phyloP scores from a whole-genome alignment of 352 stramenopile genomes.

The Pilasporangium apinafurcum region DNA sequence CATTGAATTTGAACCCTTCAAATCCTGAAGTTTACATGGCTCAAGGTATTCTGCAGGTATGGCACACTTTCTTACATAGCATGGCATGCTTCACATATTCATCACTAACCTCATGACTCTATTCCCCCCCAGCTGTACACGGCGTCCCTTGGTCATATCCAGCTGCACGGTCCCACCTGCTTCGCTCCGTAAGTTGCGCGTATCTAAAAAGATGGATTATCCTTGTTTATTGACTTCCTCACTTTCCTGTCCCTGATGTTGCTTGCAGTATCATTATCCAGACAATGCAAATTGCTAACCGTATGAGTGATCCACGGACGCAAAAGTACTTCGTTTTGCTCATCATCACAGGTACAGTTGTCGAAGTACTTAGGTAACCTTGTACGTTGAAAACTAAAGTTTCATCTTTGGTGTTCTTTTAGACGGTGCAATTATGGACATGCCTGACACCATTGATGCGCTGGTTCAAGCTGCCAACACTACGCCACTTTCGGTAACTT shows the following conservation, averaged over 20 bases:
- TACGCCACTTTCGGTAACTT: conserved; percentile 37
- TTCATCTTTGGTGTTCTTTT: background rate
- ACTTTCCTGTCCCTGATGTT: background rate
- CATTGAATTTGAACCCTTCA: conserved; percentile 62
- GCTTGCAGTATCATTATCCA: conserved; percentile 40
- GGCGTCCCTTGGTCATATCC: conserved; percentile 41
- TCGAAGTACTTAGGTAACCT: too few relatives aligned
- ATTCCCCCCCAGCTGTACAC: conserved; percentile 60
- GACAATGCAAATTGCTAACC: conserved; percentile 35
- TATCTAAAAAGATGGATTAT: conserved; percentile 1
- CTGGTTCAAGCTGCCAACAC: conserved; percentile 51
- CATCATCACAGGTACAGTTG: conserved; percentile 54
- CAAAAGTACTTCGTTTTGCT: conserved; percentile 86
- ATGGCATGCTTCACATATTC: too few relatives aligned
- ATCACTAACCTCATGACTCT: background rate
- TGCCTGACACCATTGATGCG: conserved; percentile 54
- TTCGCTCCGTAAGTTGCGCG: conserved; percentile 37
- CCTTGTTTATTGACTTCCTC: background rate
- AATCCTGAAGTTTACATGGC: conserved; percentile 68
- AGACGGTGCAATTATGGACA: conserved; percentile 87
- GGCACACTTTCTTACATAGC: too few relatives aligned
- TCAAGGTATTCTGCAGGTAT: conserved; percentile 69
- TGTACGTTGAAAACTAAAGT: too few relatives aligned
- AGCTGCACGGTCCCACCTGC: conserved; percentile 44
- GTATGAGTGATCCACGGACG: conserved; percentile 34